Conservation (phyloP, 83 land plant genomes). For the Picea mariana region DNA sequence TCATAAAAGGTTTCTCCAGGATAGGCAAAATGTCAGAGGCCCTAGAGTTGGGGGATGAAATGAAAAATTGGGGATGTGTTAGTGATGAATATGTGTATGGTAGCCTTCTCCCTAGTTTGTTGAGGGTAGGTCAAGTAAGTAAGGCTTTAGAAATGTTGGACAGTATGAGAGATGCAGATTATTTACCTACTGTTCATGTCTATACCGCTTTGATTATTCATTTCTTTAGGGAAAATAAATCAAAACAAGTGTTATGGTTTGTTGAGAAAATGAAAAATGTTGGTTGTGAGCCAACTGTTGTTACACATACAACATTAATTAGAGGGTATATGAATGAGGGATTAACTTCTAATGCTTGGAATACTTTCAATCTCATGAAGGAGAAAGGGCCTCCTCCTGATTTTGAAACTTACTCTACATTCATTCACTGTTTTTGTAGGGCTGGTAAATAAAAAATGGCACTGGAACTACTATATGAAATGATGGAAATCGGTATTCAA, state of each 20-base stretch:
- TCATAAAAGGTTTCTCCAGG: too few relatives aligned
- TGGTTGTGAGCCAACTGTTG: too few relatives aligned
- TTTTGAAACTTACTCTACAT: too few relatives aligned
- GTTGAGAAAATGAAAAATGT: too few relatives aligned
- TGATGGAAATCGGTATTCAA: too few relatives aligned
- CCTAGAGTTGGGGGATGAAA: conserved; percentile 27
- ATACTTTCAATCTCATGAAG: too few relatives aligned
- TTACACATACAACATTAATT: too few relatives aligned
- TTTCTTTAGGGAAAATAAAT: conserved; percentile 38
- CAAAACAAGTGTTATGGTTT: conserved; percentile 26
- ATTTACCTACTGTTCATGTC: conserved; percentile 41
- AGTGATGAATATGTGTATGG: conserved; percentile 42
- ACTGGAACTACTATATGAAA: conserved; percentile 41
- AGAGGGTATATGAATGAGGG: too few relatives aligned
- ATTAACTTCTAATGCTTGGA: too few relatives aligned
- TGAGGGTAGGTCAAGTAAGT: conserved; percentile 28
- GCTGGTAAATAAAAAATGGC: conserved; percentile 53
- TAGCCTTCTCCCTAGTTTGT: conserved; percentile 45
- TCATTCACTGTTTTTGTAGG: too few relatives aligned
- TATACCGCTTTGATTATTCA: conserved; percentile 43
- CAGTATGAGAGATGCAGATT: conserved; percentile 36
- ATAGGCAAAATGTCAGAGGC: conserved; percentile 49
- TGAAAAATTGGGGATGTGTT: conserved; percentile 22
- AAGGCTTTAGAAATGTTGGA: conserved; percentile 47
- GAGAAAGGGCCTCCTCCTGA: too few relatives aligned